Evolutionary conservation across 768 basidiomycete species (phyloP).

Genomic region (Tricholoma saponaceum): DNA sequence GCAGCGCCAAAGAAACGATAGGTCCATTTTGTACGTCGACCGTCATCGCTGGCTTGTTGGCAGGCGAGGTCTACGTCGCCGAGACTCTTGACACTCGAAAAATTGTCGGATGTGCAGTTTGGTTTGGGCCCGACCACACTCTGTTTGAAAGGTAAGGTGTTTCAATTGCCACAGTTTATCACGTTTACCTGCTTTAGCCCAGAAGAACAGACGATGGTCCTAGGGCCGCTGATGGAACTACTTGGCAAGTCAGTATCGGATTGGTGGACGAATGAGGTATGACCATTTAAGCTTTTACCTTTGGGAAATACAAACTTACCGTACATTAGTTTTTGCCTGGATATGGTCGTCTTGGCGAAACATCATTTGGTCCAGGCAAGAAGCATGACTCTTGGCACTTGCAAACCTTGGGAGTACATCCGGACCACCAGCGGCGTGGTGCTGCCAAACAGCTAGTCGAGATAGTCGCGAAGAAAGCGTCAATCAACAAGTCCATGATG

Average conservation of each 20-base stretch:
- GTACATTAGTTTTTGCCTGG: not conserved
- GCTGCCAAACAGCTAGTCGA: conserved; percentile 8
- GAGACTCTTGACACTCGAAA: conserved; percentile 5
- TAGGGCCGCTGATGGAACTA: not conserved
- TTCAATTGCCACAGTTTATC: not conserved
- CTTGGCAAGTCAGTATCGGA: not conserved
- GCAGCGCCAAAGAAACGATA: conserved; percentile 5
- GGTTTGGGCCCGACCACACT: conserved; percentile 11
- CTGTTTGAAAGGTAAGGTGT: conserved; percentile 7
- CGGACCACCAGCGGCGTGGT: conserved; percentile 8
- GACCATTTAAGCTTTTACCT: not conserved
- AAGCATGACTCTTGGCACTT: conserved; percentile 10
- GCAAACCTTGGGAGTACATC: conserved; percentile 10
- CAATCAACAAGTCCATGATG: not conserved
- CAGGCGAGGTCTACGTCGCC: conserved; percentile 15
- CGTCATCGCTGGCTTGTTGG: conserved; percentile 8
- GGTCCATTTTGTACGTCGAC: conserved; percentile 4
- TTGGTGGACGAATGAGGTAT: not conserved
- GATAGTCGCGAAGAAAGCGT: not conserved
- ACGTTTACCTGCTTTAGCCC: not conserved
- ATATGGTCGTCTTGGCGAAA: not conserved
- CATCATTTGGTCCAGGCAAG: not conserved
- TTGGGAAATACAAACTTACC: not conserved
- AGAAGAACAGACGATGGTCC: conserved; percentile 1
- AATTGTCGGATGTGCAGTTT: conserved; percentile 14